Base-by-base conservation (phyloP, 768 basidiomycete species). In the Cytidiella melzeri region DNA sequence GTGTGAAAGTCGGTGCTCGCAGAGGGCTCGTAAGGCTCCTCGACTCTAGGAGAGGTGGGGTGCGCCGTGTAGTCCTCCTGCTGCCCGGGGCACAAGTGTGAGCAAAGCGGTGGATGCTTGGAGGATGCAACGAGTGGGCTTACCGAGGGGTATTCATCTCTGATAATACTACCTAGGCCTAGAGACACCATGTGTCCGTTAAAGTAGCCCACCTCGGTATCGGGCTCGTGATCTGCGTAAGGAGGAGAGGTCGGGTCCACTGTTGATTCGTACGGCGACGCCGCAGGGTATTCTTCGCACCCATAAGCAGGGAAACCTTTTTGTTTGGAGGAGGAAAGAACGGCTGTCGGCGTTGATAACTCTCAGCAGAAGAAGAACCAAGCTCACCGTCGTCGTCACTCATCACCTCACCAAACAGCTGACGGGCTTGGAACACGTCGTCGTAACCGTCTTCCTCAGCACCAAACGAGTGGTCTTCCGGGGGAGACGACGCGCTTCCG, bases 161-260 rank as follows among this genome's bases (percentile, higher is more conserved):
- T 19, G 9, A 19, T 10, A 10, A n/a, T 41, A 41, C 40, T 36
- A 18, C 10, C 34, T 36, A 36, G 34, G 34, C 34, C 40, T 10
- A 41, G n/a, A 41, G 40, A 19, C 15, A 42, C 26, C 24, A 41
- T 15, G 25, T 48, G 47, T 25, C 47, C 47, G 28, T 48, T 19
- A 3, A 48, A 19, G 21, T 42, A 42, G 47, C 40, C 26, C 3
- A 24, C 36, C 36, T 47, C 46, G 25, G 40, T n/a, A 28, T 48
- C 40, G 47, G 37, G 18, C 11, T 30, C 26, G 23, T 24, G 25
- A 27, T 41, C 23, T 28, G 47, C 34, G 40, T 15, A 28, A 30
- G 15, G 28, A 13, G 25, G 4, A 5, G 40, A 24, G n/a, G 11
- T 9, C 4, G 19, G 21, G 37, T 26, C 30, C 7, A 15, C 7